phyloP scores from a whole-genome alignment of 2,329 filamentous ascomycete species.

The Cryoendolithus antarcticus region DNA sequence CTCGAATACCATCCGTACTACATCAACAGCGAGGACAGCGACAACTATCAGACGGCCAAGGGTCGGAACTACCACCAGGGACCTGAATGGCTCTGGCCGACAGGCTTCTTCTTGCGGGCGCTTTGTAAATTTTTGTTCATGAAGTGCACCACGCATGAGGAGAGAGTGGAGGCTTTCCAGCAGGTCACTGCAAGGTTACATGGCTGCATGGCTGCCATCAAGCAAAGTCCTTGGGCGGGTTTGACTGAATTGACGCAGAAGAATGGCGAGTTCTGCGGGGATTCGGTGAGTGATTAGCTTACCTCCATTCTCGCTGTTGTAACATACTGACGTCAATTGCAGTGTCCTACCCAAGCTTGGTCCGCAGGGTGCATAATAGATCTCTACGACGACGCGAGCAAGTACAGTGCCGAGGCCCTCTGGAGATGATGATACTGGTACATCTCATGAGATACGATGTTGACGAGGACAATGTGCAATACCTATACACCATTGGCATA shows the following conservation, averaged over 20 bases:
- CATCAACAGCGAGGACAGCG: conserved; percentile 84
- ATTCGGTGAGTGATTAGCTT: conserved; percentile 56
- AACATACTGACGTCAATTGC: conserved; percentile 19
- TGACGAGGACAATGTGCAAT: no score
- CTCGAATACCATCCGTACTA: conserved; percentile 92
- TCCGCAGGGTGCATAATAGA: conserved; percentile 90
- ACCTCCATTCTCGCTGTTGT: neutral
- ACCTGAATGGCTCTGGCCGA: conserved; percentile 96
- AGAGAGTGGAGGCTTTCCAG: conserved; percentile 79
- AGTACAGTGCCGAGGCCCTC: conserved; percentile 8
- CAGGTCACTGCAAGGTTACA: conserved; percentile 75
- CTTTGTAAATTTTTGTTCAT: conserved; percentile 80
- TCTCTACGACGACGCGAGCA: conserved; percentile 75
- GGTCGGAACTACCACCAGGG: conserved; percentile 97
- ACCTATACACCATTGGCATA: no score
- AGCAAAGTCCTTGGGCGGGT: conserved; percentile 77
- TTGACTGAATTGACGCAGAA: conserved; percentile 89
- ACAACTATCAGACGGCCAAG: conserved; percentile 83
- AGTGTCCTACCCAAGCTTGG: conserved; percentile 95
- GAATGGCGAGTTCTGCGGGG: conserved; percentile 66
- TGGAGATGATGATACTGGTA: neutral
- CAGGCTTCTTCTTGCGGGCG: conserved; percentile 86
- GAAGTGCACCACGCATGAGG: conserved; percentile 53
- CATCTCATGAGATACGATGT: no score
- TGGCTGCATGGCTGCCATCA: conserved; percentile 76